phyloP scores from a whole-genome alignment of 169 alveolate species.

The Plasmodium relictum region DNA sequence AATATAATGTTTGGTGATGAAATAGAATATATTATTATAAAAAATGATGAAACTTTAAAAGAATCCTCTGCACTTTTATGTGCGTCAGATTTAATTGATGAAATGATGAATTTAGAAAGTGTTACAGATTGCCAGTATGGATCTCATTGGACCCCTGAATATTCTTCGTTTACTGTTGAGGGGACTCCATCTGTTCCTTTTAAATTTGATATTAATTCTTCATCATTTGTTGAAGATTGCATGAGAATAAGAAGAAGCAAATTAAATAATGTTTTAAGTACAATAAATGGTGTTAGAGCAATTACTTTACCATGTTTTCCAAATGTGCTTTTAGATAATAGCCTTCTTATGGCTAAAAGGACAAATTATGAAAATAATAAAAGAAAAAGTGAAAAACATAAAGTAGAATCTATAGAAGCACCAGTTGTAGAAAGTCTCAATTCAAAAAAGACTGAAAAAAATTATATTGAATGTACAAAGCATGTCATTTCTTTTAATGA shows the following conservation, averaged over 20 bases:
- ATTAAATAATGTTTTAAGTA: conserved; percentile 66
- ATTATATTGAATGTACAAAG: neutral
- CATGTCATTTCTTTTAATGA: neutral
- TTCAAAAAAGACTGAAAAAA: neutral
- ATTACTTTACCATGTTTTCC: conserved; percentile 68
- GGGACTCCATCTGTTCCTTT: conserved; percentile 84
- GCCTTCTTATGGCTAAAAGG: conserved; percentile 66
- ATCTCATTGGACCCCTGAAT: conserved; percentile 83
- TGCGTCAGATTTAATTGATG: conserved; percentile 78
- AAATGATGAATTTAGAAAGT: conserved; percentile 73
- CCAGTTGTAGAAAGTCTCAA: neutral
- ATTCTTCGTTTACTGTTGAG: conserved; percentile 84
- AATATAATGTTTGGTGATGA: conserved; percentile 83
- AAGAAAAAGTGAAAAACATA: conserved; percentile 23
- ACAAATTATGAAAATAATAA: conserved; percentile 18
- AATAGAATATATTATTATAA: conserved; percentile 73
- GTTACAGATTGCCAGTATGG: conserved; percentile 56
- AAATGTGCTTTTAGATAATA: conserved; percentile 73
- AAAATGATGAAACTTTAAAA: conserved; percentile 61
- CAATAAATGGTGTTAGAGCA: conserved; percentile 70
- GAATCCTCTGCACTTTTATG: conserved; percentile 79
- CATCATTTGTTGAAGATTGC: conserved; percentile 57
- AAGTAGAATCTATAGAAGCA: neutral
- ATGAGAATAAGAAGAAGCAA: conserved; percentile 66
- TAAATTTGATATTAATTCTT: conserved; percentile 74